Evolutionary conservation across 177 flowering plant genomes (phyloP), one percentile per base, ranked within the genome.

Genomic region (Vitis hybrid): DNA sequence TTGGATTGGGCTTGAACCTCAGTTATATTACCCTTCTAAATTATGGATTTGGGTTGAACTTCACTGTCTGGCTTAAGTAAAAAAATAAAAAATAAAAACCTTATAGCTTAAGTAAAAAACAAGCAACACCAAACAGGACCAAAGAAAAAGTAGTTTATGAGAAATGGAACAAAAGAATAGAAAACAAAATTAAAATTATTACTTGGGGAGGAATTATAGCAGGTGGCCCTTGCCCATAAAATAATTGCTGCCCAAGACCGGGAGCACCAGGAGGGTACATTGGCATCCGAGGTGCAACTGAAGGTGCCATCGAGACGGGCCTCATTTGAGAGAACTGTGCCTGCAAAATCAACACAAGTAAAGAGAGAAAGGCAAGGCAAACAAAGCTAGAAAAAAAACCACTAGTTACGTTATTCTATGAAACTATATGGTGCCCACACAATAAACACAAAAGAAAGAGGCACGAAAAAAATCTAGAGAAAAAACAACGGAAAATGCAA

Each of bases 221-320:
- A 56, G 89, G 90, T 9, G 89, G 89, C 10, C 71, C 83, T 80
- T 89, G 93, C 5, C 89, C 89, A 77, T 85, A 89, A 53, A 87
- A 82, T 45, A 89, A 67, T 65, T 88, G 92, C 60, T 86, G 90
- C 14, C 90, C 90, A 5, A 89, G 67, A 51, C 86, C 86, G 6
- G 90, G 86, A 16, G 79, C 85, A 68, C 86, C 90, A 49, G 86
- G 89, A n/a, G 93, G 88, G 61, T 84, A 87, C 81, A 87, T 77
- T 52, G 86, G 87, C 88, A 87, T 77, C 5, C 85, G 82, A 45
- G 89, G 89, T 68, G 77, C 79, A 60, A 81, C 81, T 0, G 86
- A 66, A 51, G 85, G 84, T 50, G 85, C 67, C 83, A 87, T 80
- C 2, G 83, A 75, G 64, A 83, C 74, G 1, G 88, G 89, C 74